A percentile compares a stretch with the other conserved stretches of the same genome.
These are phyloP conservation scores for Rhytidiadelphus loreus DNA, from an alignment of 225 moss, liverwort and hornwort species.

Conservation along the genomic window DNA sequence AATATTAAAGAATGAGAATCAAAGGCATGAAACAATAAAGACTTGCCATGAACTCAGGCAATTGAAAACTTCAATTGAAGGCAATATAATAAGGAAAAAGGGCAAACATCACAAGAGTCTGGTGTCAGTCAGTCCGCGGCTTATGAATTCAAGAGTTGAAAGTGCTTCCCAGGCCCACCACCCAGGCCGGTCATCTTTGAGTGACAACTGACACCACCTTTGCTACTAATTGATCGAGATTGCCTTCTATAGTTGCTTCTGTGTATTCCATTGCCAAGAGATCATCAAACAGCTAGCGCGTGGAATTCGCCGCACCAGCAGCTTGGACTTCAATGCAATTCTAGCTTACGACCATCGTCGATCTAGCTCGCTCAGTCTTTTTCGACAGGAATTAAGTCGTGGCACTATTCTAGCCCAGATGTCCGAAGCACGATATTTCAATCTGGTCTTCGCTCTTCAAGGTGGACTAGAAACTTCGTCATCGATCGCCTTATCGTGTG, in stretches of 20 bases:
- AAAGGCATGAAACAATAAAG: neutral
- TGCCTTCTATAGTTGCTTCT: neutral
- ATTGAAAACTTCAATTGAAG: neutral
- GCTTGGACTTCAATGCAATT: neutral
- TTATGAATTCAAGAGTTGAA: neutral
- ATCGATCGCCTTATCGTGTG: no score
- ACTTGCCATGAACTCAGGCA: neutral
- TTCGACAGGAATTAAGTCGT: neutral
- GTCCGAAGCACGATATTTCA: neutral
- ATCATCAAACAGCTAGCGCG: neutral
- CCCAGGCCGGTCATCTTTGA: neutral
- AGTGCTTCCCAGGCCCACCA: neutral
- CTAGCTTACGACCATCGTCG: neutral
- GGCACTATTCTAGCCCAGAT: neutral
- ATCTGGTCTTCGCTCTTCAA: neutral
- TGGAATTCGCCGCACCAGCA: neutral
- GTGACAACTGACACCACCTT: neutral
- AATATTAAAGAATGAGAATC: neutral
- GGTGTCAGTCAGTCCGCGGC: neutral
- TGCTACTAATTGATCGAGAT: no score
- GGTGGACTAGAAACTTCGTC: neutral
- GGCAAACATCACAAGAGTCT: neutral
- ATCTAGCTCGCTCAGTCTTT: neutral
- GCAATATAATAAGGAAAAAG: neutral
- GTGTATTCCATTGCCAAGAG: neutral